phyloP scores from a whole-genome alignment of 1,139 yeast species.

The Debaryomyces nepalensis region DNA sequence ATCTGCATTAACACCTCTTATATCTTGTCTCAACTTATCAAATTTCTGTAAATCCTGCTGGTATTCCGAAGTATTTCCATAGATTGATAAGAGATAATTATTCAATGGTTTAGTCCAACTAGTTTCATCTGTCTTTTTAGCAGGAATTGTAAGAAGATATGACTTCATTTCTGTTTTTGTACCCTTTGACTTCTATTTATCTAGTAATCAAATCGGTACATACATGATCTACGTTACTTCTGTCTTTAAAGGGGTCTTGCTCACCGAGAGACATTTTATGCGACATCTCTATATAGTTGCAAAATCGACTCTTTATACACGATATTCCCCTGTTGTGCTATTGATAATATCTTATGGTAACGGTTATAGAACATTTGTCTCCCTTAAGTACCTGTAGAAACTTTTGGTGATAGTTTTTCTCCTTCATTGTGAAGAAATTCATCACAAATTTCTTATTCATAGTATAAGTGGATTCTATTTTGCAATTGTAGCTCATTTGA shows the following conservation, averaged over 20 bases:
- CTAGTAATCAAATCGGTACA: too few relatives aligned
- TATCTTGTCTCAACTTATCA: conserved; percentile 64
- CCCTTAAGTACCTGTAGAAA: too few relatives aligned
- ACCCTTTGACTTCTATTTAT: not conserved
- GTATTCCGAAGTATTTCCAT: conserved; percentile 66
- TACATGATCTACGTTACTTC: too few relatives aligned
- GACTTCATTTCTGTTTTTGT: conserved; percentile 37
- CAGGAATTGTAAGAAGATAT: conserved; percentile 39
- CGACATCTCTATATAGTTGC: conserved; percentile 8
- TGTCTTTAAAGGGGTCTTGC: conserved; percentile 7
- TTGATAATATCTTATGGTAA: too few relatives aligned
- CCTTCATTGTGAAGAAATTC: too few relatives aligned
- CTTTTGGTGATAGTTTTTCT: too few relatives aligned
- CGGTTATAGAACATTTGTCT: too few relatives aligned
- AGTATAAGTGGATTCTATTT: too few relatives aligned
- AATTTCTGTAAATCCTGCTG: conserved; percentile 58
- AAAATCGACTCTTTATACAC: not conserved
- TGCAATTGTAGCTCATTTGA: too few relatives aligned
- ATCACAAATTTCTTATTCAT: too few relatives aligned
- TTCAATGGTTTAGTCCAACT: conserved; percentile 72
- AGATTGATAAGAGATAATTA: conserved; percentile 60
- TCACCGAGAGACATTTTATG: conserved; percentile 4
- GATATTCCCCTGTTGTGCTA: not conserved
- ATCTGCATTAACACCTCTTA: conserved; percentile 61
- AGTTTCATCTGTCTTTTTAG: conserved; percentile 60